These are phyloP conservation scores for Ogataea thermomethanolica DNA, from an alignment of 805 yeast genomes.

Conservation along the genomic window DNA sequence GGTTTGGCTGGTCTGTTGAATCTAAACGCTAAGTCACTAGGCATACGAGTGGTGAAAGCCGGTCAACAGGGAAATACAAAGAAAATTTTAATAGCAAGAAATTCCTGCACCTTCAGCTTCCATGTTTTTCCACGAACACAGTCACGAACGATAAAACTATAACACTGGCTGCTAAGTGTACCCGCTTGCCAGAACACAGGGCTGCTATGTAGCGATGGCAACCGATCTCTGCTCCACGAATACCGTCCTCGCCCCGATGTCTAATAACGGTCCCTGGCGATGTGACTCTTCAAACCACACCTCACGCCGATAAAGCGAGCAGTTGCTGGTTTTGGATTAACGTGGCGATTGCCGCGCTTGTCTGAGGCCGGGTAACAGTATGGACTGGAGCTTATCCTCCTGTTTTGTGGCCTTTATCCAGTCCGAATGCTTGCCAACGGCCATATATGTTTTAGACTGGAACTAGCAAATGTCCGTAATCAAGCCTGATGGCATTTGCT, in stretches of 20 bases:
- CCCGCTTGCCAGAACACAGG: too few species aligned
- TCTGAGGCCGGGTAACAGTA: conserved; percentile 7
- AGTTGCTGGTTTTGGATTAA: conserved; percentile 7
- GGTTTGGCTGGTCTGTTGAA: conserved; percentile 34
- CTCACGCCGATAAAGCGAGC: conserved; percentile 5
- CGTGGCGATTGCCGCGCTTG: conserved; percentile 13
- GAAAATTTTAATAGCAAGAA: conserved; percentile 8
- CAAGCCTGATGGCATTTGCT: too few species aligned
- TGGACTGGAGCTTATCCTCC: background rate
- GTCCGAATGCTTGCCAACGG: too few species aligned
- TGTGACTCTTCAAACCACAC: conserved; percentile 4
- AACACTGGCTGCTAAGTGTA: background rate
- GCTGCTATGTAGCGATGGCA: background rate
- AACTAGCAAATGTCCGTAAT: too few species aligned
- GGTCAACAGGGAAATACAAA: background rate
- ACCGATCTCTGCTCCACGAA: background rate
- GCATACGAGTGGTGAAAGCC: conserved; percentile 18
- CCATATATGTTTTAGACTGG: too few species aligned
- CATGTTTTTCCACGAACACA: background rate
- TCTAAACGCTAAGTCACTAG: conserved; percentile 30
- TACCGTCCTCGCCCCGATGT: background rate
- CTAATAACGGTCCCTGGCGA: too few species aligned
- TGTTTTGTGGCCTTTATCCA: too few species aligned
- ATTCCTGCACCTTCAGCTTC: background rate
- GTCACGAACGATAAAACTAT: background rate